A percentile compares a stretch with the other conserved stretches of the same genome.
phyloP scores from a whole-genome alignment of 2,329 filamentous ascomycete species.

The Arthrobotrys entomopaga region DNA sequence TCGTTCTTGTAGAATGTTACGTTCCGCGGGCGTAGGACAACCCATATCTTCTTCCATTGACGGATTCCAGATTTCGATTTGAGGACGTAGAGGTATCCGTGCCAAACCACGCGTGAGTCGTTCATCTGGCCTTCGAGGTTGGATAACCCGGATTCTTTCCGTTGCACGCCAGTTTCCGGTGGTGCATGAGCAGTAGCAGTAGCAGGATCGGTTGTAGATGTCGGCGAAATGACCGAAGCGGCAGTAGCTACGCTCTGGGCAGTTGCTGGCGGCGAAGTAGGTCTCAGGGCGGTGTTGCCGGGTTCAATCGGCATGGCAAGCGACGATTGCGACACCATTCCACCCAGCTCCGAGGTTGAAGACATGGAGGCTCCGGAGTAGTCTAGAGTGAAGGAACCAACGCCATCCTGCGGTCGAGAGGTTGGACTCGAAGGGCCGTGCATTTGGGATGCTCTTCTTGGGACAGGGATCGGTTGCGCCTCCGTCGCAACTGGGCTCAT shows the following conservation, averaged over 20 bases:
- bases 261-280: conserved; percentile 44
- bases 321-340: conserved; percentile 58
- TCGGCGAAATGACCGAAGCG: conserved; percentile 47
- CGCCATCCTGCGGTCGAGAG: conserved; percentile 59
- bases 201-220: conserved; percentile 35
- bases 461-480: conserved; percentile 45
- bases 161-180: conserved; percentile 55
- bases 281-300: conserved; percentile 27
- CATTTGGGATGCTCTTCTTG: conserved; percentile 26
- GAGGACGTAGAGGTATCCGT: conserved; percentile 87
- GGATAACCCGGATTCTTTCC: conserved; percentile 59
- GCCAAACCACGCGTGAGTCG: conserved; percentile 84
- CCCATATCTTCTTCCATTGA: conserved; percentile 96
- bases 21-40: conserved; percentile 84
- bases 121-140: conserved; percentile 63
- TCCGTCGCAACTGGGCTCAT: conserved; percentile 70
- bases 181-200: conserved; percentile 1
- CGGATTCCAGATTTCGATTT: conserved; percentile 84
- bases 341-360: conserved; percentile 58
- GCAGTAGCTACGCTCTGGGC: conserved; percentile 45
- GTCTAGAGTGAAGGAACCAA: conserved; percentile 72
- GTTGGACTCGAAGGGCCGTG: conserved; percentile 42
- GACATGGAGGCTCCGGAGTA: conserved; percentile 69
- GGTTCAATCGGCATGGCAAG: conserved; percentile 54
- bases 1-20: conserved; percentile 94